A percentile compares a stretch with the other conserved stretches of the same genome.
phyloP scores from a whole-genome alignment of 306 rosid species.

The Castanea sativa region DNA sequence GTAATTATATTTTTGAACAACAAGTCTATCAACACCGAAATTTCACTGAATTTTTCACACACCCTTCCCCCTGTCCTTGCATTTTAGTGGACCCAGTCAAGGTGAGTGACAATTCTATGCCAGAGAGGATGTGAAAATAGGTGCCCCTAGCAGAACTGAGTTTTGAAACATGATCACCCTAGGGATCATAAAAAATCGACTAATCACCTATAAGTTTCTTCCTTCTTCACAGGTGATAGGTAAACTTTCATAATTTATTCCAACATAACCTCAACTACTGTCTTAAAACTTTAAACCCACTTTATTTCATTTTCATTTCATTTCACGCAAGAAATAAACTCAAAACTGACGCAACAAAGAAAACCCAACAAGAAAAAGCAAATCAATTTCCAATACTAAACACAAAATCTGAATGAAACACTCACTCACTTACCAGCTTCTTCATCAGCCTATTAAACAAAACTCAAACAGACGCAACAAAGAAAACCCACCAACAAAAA shows the following conservation, averaged over 20 bases:
- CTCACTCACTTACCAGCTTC: constrained; percentile 68
- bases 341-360: neutral
- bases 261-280: neutral
- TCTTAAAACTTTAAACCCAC: neutral
- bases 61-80: too few relatives aligned
- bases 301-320: neutral
- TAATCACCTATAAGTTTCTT: neutral
- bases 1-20: too few relatives aligned
- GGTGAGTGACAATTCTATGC: too few relatives aligned
- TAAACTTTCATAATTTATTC: neutral
- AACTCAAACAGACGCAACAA: neutral
- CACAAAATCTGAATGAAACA: neutral
- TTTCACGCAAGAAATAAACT: neutral
- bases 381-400: neutral
- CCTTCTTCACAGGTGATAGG: neutral
- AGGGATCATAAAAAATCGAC: neutral
- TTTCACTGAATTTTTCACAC: too few relatives aligned
- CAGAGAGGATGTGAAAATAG: too few relatives aligned
- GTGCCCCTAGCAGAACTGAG: too few relatives aligned
- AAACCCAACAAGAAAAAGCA: neutral
- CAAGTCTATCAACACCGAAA: too few relatives aligned
- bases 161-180: neutral
- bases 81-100: too few relatives aligned
- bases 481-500: neutral
- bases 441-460: constrained; percentile 51